A percentile compares a stretch with the other conserved stretches of the same genome.
phyloP scores from a whole-genome alignment of 768 basidiomycete genomes.

The Tubosaeta brunneosetosa region DNA sequence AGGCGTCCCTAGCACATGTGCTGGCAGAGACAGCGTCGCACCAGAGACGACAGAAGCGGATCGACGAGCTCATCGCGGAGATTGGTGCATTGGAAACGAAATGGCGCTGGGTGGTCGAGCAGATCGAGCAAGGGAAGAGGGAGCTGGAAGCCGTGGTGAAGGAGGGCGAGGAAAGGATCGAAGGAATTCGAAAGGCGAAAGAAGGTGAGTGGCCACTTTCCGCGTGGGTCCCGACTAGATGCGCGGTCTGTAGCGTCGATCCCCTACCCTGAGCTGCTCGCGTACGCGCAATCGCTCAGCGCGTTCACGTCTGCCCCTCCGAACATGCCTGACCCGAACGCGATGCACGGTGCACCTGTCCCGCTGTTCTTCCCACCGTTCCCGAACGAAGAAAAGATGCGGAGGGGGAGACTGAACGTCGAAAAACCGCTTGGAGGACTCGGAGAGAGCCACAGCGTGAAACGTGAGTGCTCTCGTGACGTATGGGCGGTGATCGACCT shows the following conservation, averaged over 20 bases:
- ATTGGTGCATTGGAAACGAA: conserved; percentile 60
- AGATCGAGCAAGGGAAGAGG: conserved; percentile 59
- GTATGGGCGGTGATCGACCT: conserved; percentile 3
- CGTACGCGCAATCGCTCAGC: conserved; percentile 80
- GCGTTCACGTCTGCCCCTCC: conserved; percentile 87
- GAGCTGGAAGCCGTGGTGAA: conserved; percentile 67
- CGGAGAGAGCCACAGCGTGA: conserved; percentile 80
- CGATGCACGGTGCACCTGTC: conserved; percentile 60
- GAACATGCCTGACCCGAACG: conserved; percentile 69
- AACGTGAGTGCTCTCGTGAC: conserved; percentile 43
- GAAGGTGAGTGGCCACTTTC: conserved; percentile 43
- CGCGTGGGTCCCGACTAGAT: not conserved
- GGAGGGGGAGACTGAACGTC: conserved; percentile 71
- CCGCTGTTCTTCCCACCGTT: conserved; percentile 87
- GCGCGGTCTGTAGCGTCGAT: conserved; percentile 52
- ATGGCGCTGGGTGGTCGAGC: conserved; percentile 66
- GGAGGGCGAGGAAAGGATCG: conserved; percentile 70
- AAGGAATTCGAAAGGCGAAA: conserved; percentile 66
- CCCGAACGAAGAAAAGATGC: conserved; percentile 90
- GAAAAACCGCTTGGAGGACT: conserved; percentile 74
- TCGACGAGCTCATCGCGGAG: conserved; percentile 68
- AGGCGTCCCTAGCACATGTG: conserved; percentile 60
- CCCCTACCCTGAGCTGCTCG: conserved; percentile 76
- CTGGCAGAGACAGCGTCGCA: conserved; percentile 64
- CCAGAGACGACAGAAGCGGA: conserved; percentile 70